Percentiles rank a stretch among this genome's conserved stretches.
Evolutionary conservation across 129 eudicot species (phyloP).

Genomic region (Saussurea involucrata): DNA sequence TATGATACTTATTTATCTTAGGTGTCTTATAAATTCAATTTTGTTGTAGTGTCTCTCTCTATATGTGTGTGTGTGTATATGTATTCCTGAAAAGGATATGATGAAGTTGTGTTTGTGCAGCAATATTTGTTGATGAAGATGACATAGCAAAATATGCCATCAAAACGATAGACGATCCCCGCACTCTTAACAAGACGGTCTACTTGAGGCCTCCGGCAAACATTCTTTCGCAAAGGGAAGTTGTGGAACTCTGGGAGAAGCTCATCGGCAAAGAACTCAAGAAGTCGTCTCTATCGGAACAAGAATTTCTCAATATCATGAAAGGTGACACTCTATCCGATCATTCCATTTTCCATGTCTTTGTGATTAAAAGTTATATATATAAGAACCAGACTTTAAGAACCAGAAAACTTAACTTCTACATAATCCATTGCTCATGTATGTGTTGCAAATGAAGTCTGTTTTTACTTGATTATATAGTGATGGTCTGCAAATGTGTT

Average conservation of each 20-base stretch:
- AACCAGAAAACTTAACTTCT: no score
- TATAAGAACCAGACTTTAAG: no score
- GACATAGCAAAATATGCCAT: constrained; percentile 47
- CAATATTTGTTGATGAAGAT: constrained; percentile 51
- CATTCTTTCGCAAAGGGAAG: constrained; percentile 40
- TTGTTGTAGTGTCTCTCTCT: no score
- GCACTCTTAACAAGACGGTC: constrained; percentile 39
- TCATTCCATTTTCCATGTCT: neutral
- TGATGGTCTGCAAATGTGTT: neutral
- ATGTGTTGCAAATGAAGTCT: neutral
- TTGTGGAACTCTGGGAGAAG: constrained; percentile 47
- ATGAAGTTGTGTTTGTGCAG: constrained; percentile 24
- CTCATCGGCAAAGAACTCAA: constrained; percentile 39
- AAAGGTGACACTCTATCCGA: constrained; percentile 24
- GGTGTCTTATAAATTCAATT: no score
- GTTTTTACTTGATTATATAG: no score
- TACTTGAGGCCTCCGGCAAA: constrained; percentile 46
- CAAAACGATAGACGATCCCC: constrained; percentile 46
- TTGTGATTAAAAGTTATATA: neutral
- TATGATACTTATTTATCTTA: no score
- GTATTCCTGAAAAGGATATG: no score
- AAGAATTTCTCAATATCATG: constrained; percentile 39
- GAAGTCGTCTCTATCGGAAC: constrained; percentile 30
- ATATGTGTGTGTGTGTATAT: no score
- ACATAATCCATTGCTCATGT: no score